Evolutionary conservation across 106 monocot species (phyloP).

Genomic region (Apostasia ramifera): DNA sequence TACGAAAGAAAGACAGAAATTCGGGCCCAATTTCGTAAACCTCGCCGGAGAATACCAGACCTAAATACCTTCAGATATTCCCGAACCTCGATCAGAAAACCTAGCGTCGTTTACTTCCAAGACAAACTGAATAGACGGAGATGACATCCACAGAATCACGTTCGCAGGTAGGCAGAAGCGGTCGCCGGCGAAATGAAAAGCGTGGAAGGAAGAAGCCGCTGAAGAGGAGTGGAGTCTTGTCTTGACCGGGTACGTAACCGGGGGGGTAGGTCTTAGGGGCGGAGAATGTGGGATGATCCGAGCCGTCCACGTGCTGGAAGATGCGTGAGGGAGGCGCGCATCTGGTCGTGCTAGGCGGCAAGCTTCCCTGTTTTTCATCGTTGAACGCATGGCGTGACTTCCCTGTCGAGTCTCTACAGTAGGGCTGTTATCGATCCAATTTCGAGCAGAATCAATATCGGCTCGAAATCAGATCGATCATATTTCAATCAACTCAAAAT

Average conservation of each 20-base stretch:
- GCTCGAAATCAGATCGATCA: too few relatives aligned
- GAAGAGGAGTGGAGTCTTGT: not conserved
- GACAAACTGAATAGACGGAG: not conserved
- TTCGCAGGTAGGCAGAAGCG: not conserved
- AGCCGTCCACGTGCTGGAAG: not conserved
- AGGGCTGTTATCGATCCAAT: too few relatives aligned
- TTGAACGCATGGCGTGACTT: constrained; percentile 4
- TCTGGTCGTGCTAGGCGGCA: not conserved
- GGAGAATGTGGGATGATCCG: not conserved
- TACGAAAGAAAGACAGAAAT: not conserved
- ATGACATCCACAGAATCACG: not conserved
- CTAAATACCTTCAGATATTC: too few relatives aligned
- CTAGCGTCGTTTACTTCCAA: not conserved
- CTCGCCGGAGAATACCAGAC: too few relatives aligned
- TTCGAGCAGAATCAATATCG: too few relatives aligned
- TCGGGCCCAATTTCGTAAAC: too few relatives aligned
- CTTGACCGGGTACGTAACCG: not conserved
- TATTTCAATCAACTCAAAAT: too few relatives aligned
- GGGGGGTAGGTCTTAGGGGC: not conserved
- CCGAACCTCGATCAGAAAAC: not conserved
- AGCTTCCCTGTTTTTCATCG: not conserved
- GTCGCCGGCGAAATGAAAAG: not conserved
- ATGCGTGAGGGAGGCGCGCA: not conserved
- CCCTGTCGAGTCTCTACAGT: too few relatives aligned
- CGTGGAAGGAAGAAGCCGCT: not conserved